Evolutionary conservation across 139 green algal species (phyloP).

Genomic region (Axilococcus clingmanii): DNA sequence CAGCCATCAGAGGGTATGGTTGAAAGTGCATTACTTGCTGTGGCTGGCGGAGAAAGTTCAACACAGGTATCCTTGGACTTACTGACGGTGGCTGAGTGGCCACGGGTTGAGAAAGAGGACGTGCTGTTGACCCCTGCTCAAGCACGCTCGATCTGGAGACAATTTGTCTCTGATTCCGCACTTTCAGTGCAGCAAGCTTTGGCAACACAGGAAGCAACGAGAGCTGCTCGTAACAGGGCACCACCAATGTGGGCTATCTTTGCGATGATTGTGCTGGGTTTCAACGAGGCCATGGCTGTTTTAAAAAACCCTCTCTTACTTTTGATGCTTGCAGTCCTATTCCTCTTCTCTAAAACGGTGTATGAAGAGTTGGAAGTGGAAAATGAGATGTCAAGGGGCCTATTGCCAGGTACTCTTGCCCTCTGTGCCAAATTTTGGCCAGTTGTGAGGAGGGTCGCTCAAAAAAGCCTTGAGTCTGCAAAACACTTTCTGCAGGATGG

Average conservation of each 20-base stretch:
- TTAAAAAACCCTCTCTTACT: constrained; percentile 72
- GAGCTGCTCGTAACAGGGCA: constrained; percentile 50
- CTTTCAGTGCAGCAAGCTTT: constrained; percentile 64
- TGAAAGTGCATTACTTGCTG: neutral
- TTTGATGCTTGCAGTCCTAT: constrained; percentile 33
- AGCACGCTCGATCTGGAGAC: constrained; percentile 52
- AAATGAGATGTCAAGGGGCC: constrained; percentile 54
- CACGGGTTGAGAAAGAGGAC: constrained; percentile 9
- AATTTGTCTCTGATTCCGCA: constrained; percentile 54
- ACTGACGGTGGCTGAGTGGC: constrained; percentile 39
- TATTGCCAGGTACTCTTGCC: constrained; percentile 43
- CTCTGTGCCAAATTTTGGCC: constrained; percentile 49
- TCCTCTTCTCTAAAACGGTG: constrained; percentile 35
- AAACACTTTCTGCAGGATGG: neutral
- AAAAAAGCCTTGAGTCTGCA: neutral
- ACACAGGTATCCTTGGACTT: constrained; percentile 26
- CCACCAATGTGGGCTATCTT: constrained; percentile 81
- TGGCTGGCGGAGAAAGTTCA: neutral
- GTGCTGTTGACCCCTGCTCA: constrained; percentile 43
- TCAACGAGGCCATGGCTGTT: constrained; percentile 78
- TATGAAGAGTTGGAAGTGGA: constrained; percentile 82
- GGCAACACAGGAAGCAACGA: constrained; percentile 62
- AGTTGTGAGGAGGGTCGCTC: constrained; percentile 11
- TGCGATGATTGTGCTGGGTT: constrained; percentile 83
- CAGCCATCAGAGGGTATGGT: neutral